Evolutionary conservation across 345 rosid genomes (phyloP), one percentile per base, ranked within the genome.

Genomic region (Acer saccharum): DNA sequence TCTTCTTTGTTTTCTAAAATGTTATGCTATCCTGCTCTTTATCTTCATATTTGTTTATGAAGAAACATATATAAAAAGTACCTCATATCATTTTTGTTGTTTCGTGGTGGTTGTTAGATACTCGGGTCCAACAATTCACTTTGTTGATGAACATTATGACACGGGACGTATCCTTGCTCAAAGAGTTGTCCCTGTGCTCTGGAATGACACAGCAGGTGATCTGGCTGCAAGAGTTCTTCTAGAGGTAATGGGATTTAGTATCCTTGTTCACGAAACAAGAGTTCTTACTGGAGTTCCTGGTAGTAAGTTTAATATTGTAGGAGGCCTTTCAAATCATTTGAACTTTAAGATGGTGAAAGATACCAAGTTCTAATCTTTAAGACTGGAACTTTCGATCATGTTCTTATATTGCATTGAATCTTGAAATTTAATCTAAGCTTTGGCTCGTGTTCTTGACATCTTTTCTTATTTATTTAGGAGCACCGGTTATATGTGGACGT

Each of bases 111-210:
- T 13, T 0, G 32, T 75, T 89, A 95, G 98, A 77, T 95, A 84
- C 85, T 88, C 98, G 7, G 98, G 98, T 60, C 88, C 98, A 6
- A 96, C 98, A 3, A 88, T 96, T 77, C 99, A 96, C 81, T 92
- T 90, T 81, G 98, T 94, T n/a, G 94, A 94, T 64, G 94, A 94
- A 82, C 88, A 90, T 84, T 96, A 91, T 43, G 99, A 96, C 77
- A 87, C 92, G 7, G 98, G 98, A 10, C 78, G 86, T 17, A 91
- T 96, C 78, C 97, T 96, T 81, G 97, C 98, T 79, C 99, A 96
- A 78, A 85, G 88, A 65, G 86, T 80, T 72, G 94, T 93, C 20
- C 95, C 88, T 0, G 97, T 95, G 64, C 80, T 80, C 63, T 84
- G 90, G 50, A 75, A 83, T 65, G 97, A 95, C 85, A 85, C 89